A percentile compares a stretch with the other conserved stretches of the same genome.
phyloP scores from a whole-genome alignment of 106 monocot genomes.

The Phalaenopsis aphrodite region DNA sequence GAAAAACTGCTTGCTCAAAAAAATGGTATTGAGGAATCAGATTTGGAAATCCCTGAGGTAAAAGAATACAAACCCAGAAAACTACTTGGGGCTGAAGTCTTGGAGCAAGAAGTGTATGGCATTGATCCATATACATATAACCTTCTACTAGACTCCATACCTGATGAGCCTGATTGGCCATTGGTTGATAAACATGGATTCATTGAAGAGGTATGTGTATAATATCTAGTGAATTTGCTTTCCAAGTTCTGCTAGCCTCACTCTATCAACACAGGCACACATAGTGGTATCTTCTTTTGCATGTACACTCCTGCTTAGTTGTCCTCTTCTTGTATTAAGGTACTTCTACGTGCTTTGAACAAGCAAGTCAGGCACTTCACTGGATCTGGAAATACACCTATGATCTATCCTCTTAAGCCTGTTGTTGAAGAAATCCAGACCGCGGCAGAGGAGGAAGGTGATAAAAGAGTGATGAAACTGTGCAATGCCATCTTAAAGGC shows the following conservation, averaged over 20 bases:
- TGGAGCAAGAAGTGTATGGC: conserved; percentile 99
- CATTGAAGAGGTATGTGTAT: conserved; percentile 74
- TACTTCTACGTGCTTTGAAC: conserved; percentile 69
- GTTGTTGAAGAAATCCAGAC: conserved; percentile 77
- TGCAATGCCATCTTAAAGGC: conserved; percentile 68
- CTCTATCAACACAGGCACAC: conserved; percentile 4
- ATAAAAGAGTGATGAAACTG: conserved; percentile 39
- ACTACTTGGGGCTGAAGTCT: conserved; percentile 74
- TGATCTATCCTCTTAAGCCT: conserved; percentile 70
- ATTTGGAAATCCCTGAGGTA: conserved; percentile 97
- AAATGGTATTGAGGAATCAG: conserved; percentile 61
- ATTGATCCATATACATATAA: conserved; percentile 99
- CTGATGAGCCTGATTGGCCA: conserved; percentile 63
- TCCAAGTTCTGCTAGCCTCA: neutral
- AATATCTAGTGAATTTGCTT: neutral
- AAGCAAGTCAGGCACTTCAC: conserved; percentile 81
- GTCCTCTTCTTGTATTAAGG: conserved; percentile 25
- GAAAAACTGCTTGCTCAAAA: conserved; percentile 77
- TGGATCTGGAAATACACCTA: conserved; percentile 85
- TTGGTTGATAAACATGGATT: conserved; percentile 72
- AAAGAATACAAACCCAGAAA: conserved; percentile 97
- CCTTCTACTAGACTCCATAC: conserved; percentile 90
- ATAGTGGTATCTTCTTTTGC: neutral
- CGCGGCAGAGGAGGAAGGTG: conserved; percentile 60
- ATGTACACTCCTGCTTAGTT: neutral